Conservation (phyloP, 163 green algal genomes). For the Scenedesmus sp. region DNA sequence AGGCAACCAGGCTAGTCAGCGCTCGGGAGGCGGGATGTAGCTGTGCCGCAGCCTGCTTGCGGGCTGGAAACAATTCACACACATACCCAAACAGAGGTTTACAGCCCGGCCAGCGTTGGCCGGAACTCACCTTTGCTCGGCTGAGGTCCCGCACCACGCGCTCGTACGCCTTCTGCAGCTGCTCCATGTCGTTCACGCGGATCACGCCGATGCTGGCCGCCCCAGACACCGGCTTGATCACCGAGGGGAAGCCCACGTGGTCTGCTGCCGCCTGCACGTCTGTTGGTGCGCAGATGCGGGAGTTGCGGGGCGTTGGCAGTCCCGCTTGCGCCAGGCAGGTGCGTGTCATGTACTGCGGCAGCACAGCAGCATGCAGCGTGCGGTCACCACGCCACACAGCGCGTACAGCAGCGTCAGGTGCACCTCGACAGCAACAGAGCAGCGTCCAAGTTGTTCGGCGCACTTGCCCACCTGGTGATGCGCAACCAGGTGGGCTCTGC, state of each 20-base stretch:
- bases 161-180: conserved; percentile 77
- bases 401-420: background rate
- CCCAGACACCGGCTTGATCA: conserved; percentile 91
- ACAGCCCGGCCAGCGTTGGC: background rate
- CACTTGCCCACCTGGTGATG: too few relatives aligned
- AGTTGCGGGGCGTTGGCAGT: conserved; percentile 83
- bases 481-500: too few relatives aligned
- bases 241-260: conserved; percentile 89
- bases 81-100: too few relatives aligned
- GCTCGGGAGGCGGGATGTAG: too few relatives aligned
- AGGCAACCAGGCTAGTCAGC: too few relatives aligned
- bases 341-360: conserved; percentile 76
- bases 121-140: conserved; percentile 51
- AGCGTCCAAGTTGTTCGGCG: too few relatives aligned
- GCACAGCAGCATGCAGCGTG: background rate
- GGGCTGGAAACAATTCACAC: too few relatives aligned
- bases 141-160: conserved; percentile 79
- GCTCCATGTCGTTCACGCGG: conserved; percentile 78
- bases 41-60: too few relatives aligned
- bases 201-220: conserved; percentile 93
- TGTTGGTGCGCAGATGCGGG: conserved; percentile 66
- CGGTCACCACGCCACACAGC: background rate
- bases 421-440: background rate
- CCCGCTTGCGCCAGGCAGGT: conserved; percentile 73
- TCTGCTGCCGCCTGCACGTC: conserved; percentile 76